Base-by-base conservation (phyloP, 495 filamentous ascomycete genomes). In the Xylaria venustula region DNA sequence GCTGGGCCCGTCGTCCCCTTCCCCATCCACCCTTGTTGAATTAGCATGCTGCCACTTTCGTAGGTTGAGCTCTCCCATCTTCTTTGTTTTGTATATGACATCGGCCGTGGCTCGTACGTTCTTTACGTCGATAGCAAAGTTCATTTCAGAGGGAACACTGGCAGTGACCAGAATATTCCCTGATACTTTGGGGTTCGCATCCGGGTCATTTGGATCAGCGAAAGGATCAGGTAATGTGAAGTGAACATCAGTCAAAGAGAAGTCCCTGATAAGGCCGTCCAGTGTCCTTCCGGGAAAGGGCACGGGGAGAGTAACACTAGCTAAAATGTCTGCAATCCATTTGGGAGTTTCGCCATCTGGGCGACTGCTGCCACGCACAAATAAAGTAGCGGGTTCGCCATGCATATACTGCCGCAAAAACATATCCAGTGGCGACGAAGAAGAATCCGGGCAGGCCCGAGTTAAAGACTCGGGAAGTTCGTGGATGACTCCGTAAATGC, bases 351-450 rank as follows among this genome's bases (percentile, higher is more conserved):
- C 79, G 14, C 76, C 66, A 23, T 74, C 79, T n/a, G 90, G 85
- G 28, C 84, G 73, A 51, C 85, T 81, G 23, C 89, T 87, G 28
- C 93, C 93, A 52, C 79, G 88, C 36, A 97, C 85, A 69, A 89
- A 93, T 7, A 98, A 79, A 0, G 85, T 92, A 2, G 87, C 90
- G 34, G 87, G 78, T 25, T 87, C 76, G 41, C 92, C 92, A 60
- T 90, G 83, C 51, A 97, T 85, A 71, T 94, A 98, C 57, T 84
- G 85, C 15, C 83, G 85, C 26, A 98, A 80, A 17, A 98, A 77
- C n/a, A 83, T 75, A 67, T 98, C 94, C 54, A 98, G 78, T 1
- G 94, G 93, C 0, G 94, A 97, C 12, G 83, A 85, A 17, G 86
- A 75, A 8, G 85, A 85, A 45, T 86, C 78, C 0, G 94, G 94